Evolutionary conservation across 108 stramenopile species (phyloP), one percentile per base, ranked within the genome.

Genomic region (Stephanodiscus minutulus): DNA sequence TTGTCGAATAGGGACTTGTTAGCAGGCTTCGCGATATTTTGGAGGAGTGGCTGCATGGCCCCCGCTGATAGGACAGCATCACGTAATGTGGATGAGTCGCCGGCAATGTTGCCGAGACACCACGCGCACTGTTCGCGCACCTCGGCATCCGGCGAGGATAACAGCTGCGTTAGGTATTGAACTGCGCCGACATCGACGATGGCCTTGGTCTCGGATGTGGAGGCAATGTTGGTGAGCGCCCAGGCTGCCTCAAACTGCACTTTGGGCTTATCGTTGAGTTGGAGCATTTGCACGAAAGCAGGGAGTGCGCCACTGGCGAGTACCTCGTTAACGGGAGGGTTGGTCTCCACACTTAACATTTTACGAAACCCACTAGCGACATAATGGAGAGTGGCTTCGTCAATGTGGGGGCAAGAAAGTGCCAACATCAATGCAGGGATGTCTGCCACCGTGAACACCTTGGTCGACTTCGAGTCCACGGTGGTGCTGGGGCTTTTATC

Each of bases 21-120:
- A 10, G 84, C 91, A 1, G 97, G 92, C n/a, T 87, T 27, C 9
- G 56, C 36, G 44, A 98, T 69, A 69, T 98, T 98, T 52, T 77
- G 60, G 31, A 94, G 46, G 36, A 97, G 75, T 43, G 83, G 75
- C 22, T 68, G 68, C 54, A 96, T 70, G n/a, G 82, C 82, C 33
- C 87, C 83, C 13, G 82, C 33, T 25, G 59, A 44, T 35, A 96
- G 77, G 20, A 95, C 79, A 7, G 68, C 33, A 74, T 98, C 92
- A 28, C 98, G 80, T 37, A 88, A 81, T 27, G 64, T 65, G 3
- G 90, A n/a, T 18, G 73, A 72, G 66, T 98, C 98, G 1, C 96
- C 98, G 5, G 96, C 97, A 61, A 98, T 89, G 73, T 98, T 98
- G 60, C 97, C 98, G 17, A 98, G 76, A 61, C 94, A 95, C 98